phyloP scores from a whole-genome alignment of 140 eudicot species.

The Anethum foeniculum region DNA sequence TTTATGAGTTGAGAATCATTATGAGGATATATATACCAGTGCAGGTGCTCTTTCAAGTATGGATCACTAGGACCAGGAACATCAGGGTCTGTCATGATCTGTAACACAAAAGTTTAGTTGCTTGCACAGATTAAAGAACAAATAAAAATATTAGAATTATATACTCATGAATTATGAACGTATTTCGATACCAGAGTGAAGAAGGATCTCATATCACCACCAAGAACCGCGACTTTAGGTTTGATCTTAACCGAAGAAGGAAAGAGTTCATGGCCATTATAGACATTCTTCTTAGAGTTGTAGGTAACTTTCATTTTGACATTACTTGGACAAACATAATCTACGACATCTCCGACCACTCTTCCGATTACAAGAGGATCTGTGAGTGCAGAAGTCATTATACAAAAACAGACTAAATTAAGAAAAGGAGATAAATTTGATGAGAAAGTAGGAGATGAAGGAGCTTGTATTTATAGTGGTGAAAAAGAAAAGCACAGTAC shows the following conservation, averaged over 20 bases:
- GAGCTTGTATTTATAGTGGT: slow-evolving; percentile 10
- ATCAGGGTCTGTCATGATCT: slow-evolving; percentile 85
- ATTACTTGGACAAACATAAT: slow-evolving; percentile 33
- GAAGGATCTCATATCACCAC: slow-evolving; percentile 75
- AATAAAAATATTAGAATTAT: not conserved
- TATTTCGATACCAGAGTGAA: slow-evolving; percentile 49
- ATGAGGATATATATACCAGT: slow-evolving; percentile 31
- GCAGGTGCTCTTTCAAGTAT: slow-evolving; percentile 56
- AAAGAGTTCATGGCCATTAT: slow-evolving; percentile 70
- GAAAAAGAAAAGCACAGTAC: not conserved
- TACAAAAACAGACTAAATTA: not conserved
- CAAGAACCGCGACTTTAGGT: slow-evolving; percentile 63
- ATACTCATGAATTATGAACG: not conserved
- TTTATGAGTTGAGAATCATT: not conserved
- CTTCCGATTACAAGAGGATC: slow-evolving; percentile 77
- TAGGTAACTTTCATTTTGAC: slow-evolving; percentile 51
- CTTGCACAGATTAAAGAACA: too few species aligned
- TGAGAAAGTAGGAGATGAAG: not conserved
- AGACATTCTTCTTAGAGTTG: slow-evolving; percentile 54
- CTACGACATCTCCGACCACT: slow-evolving; percentile 88
- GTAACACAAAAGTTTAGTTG: too few species aligned
- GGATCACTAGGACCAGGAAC: slow-evolving; percentile 92
- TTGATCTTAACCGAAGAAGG: slow-evolving; percentile 61
- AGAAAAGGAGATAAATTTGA: not conserved
- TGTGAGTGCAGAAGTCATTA: slow-evolving; percentile 35